phyloP scores from a whole-genome alignment of 1,139 yeast genomes.

The Taiozyma sp. region DNA sequence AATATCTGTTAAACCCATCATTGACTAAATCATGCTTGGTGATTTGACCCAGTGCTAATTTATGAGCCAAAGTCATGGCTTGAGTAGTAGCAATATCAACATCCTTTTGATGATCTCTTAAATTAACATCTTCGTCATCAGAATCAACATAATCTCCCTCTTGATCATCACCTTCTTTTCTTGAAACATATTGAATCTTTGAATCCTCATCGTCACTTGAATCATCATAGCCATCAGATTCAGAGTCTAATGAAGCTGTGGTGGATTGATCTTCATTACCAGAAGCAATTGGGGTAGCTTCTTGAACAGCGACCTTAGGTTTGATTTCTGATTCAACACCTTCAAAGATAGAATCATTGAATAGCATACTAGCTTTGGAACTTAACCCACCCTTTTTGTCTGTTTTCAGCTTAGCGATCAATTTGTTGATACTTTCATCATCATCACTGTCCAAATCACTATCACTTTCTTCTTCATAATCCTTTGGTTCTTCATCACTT shows the following conservation, averaged over 20 bases:
- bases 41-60: constrained; percentile 84
- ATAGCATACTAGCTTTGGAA: constrained; percentile 67
- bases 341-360: constrained; percentile 72
- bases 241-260: constrained; percentile 16
- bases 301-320: constrained; percentile 13
- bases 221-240: constrained; percentile 14
- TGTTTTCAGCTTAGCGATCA: constrained; percentile 52
- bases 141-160: constrained; percentile 37
- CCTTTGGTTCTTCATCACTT: constrained; percentile 31
- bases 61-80: constrained; percentile 98
- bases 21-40: constrained; percentile 78
- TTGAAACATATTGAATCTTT: constrained; percentile 49
- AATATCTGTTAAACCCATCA: constrained; percentile 87
- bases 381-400: constrained; percentile 51
- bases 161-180: constrained; percentile 28
- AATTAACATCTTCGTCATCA: constrained; percentile 38
- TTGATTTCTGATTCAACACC: constrained; percentile 45
- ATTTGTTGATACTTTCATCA: constrained; percentile 63
- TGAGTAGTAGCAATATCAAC: constrained; percentile 88
- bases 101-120: constrained; percentile 46
- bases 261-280: constrained; percentile 13
- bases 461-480: constrained; percentile 37
- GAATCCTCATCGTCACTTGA: constrained; percentile 23
- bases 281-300: constrained; percentile 10
- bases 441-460: constrained; percentile 51